Evolutionary conservation across 1,139 yeast species (phyloP), one percentile per base, ranked within the genome.

Genomic region (Zygosaccharomyces sapae): DNA sequence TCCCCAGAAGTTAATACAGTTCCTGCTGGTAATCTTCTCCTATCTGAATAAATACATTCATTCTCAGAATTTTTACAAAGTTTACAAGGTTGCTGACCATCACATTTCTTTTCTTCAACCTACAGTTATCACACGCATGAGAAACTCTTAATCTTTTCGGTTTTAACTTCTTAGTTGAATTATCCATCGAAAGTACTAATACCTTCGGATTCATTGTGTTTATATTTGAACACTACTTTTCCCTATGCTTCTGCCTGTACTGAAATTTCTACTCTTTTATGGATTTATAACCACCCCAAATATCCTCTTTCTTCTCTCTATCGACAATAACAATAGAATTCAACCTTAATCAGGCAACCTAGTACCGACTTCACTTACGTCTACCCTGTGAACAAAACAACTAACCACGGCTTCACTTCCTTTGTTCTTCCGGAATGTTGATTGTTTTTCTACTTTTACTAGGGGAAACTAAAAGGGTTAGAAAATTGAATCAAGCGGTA

Each of bases 71-170:
- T 20, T 1, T 90, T 82, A 64, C 96, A 87, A 63, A 86, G 94
- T 42, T 83, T 82, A 67, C 96, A 88, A 1, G 95, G 95, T 57
- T 81, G 82, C 60, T 81, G 80, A 13, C 96, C 96, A 55, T 87
- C 94, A 67, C 96, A 88, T 61, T 85, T 85, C 57, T 87, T 90
- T 88, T 88, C 63, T 86, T 83, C 65, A 79, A 72, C 59, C 83
- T 69, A 66, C 94, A 88, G 50, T 81, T 81, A 59, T 85, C 92
- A 65, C 96, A 88, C 2, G 96, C 96, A 46, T 92, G 70, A 1
- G 92, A 79, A 24, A 86, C 95, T 47, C 95, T 70, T 53, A 85
- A 72, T 41, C 92, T 71, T 63, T 83, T 85, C 1, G 60, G 55
- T 18, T 40, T 53, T 22, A 54, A 51, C 33, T 53, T 51, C 20